Conservation (phyloP, 2,329 filamentous ascomycete genomes). For the Tolypocladium nubicola region DNA sequence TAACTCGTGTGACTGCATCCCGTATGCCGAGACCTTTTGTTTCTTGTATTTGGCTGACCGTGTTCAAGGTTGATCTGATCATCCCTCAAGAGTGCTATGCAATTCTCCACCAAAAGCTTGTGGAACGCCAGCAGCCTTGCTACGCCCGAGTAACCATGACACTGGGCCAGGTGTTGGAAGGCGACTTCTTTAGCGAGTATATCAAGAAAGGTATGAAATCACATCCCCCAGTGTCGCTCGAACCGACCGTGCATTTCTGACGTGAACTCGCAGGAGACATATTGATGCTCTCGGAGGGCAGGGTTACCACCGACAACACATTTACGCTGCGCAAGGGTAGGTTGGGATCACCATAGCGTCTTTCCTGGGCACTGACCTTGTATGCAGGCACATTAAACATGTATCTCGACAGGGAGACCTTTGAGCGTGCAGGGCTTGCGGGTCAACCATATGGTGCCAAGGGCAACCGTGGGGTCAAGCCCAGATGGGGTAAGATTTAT, state of each 20-base stretch:
- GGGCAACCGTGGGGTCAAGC: slow-evolving; percentile 48
- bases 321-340: slow-evolving; percentile 62
- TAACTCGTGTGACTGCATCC: slow-evolving; percentile 18
- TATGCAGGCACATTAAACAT: slow-evolving; percentile 56
- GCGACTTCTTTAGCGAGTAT: slow-evolving; percentile 72
- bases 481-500: slow-evolving; percentile 56
- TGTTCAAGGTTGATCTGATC: slow-evolving; percentile 53
- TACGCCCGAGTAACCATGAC: slow-evolving; percentile 66
- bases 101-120: slow-evolving; percentile 41
- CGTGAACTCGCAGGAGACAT: slow-evolving; percentile 51
- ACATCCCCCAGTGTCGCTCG: neutral
- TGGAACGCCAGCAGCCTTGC: slow-evolving; percentile 23
- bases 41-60: neutral
- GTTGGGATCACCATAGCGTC: slow-evolving; percentile 1
- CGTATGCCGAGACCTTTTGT: neutral
- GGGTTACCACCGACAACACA: slow-evolving; percentile 56
- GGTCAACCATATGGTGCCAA: slow-evolving; percentile 56
- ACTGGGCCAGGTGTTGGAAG: slow-evolving; percentile 59
- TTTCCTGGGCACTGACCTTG: neutral
- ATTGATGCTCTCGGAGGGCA: slow-evolving; percentile 74
- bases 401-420: slow-evolving; percentile 70
- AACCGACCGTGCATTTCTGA: neutral
- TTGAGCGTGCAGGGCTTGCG: slow-evolving; percentile 71
- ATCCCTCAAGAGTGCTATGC: slow-evolving; percentile 54
- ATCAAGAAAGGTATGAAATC: slow-evolving; percentile 59